Evolutionary conservation across 2,329 filamentous ascomycete species (phyloP), one percentile per base, ranked within the genome.

Genomic region (Zasmidium citrigriseum): DNA sequence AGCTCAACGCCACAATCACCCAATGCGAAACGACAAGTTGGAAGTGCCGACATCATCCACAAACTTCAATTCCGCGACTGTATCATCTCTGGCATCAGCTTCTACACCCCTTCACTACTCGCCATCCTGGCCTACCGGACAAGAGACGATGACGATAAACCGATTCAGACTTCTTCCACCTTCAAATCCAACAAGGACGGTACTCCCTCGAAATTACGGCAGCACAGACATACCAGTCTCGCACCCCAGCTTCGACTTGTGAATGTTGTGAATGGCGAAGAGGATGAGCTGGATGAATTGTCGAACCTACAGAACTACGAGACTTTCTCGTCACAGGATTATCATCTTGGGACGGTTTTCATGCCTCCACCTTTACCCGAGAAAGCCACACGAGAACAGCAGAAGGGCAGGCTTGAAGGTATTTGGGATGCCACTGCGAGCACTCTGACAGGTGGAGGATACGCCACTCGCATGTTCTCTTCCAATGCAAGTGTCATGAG

Each of bases 51-150:
- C 72, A 93, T 98, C 72, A 86, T 91, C 62, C 96, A 96, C 76
- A 93, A 83, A 90, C 85, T 98, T 76, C 90, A 92, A 70, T 96
- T 81, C 67, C 75, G 95, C 77, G 95, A 99, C 79, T 98, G 95
- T 81, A 92, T 96, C 74, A 91, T 99, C 80, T 96, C 95, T 73
- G 95, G 95, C 70, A 89, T 99, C 76, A 96, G 93, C 64, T 83
- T 99, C 76, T 98, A 97, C 86, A 96, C 92, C 72, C 91, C 91
- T 72, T 95, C 86, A 72, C 82, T 96, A 67, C 83, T 99, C 75
- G 85, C 96, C 68, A 89, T 98, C 69, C 88, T 99, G 77, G 93
- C 93, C 71, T 97, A 96, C 77, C 87, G 92, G 69, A 88, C 88
- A 60, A 85, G 88, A 38, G 89, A 91, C 47, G 81, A 87, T 9